Evolutionary conservation across 805 yeast genomes (phyloP).

Genomic region (Saturnispora halmiae): DNA sequence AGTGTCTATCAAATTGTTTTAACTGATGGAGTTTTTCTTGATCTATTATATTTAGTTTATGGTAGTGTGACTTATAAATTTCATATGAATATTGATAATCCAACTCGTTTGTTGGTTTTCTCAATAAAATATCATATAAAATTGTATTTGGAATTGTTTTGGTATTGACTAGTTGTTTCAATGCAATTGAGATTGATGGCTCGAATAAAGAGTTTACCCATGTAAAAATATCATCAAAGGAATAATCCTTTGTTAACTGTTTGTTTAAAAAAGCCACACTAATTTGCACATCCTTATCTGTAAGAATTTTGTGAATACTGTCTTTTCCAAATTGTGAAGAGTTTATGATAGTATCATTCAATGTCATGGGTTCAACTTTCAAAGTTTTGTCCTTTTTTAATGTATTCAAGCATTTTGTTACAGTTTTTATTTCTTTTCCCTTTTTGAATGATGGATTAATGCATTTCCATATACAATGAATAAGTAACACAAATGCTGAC

Average conservation of each 20-base stretch:
- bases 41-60: constrained; percentile 19
- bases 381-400: not conserved
- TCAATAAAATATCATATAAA: constrained; percentile 24
- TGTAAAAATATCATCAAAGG: constrained; percentile 17
- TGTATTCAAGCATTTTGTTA: not conserved
- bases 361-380: not conserved
- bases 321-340: not conserved
- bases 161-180: constrained; percentile 15
- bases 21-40: constrained; percentile 23
- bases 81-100: constrained; percentile 22
- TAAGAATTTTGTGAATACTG: not conserved
- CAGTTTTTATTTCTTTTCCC: not conserved
- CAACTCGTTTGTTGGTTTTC: constrained; percentile 20
- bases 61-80: constrained; percentile 18
- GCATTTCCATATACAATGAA: constrained; percentile 16
- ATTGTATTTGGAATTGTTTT: constrained; percentile 20
- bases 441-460: constrained; percentile 11
- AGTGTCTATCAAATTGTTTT: constrained; percentile 15
- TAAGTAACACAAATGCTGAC: constrained; percentile 19
- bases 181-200: constrained; percentile 15
- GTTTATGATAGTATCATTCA: not conserved
- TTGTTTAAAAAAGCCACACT: not conserved
- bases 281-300: not conserved
- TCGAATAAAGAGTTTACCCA: constrained; percentile 27
- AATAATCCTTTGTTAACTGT: constrained; percentile 10